Conservation (phyloP, 2,329 filamentous ascomycete species). For the Penicillium italicum region DNA sequence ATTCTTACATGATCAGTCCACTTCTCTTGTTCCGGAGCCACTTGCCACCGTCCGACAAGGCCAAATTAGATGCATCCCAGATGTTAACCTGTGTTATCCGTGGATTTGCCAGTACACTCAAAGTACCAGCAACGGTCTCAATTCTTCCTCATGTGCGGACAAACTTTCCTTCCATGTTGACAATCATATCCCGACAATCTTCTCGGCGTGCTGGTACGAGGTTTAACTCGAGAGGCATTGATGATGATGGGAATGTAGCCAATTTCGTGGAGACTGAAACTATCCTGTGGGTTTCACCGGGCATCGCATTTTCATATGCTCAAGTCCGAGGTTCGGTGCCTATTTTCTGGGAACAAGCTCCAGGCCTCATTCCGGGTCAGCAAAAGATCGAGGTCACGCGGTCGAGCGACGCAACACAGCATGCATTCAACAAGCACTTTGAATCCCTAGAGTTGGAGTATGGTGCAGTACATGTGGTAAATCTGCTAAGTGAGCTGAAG, state of each 20-base stretch:
- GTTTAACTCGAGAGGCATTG: conserved; percentile 95
- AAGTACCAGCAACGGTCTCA: conserved; percentile 71
- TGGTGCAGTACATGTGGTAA: conserved; percentile 86
- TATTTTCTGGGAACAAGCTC: conserved; percentile 93
- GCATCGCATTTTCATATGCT: conserved; percentile 83
- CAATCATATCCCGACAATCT: conserved; percentile 85
- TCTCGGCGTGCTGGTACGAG: conserved; percentile 87
- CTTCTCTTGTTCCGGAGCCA: conserved; percentile 84
- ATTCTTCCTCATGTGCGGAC: conserved; percentile 64
- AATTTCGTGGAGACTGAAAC: conserved; percentile 99
- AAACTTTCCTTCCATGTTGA: conserved; percentile 77
- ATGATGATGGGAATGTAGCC: conserved; percentile 94
- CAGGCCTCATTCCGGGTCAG: conserved; percentile 82
- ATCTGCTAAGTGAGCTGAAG: conserved; percentile 87
- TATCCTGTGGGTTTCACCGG: conserved; percentile 76
- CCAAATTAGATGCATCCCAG: conserved; percentile 76
- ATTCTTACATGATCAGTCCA: conserved; percentile 96
- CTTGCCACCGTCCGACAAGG: conserved; percentile 69
- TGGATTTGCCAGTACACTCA: conserved; percentile 84
- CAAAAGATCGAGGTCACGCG: conserved; percentile 92
- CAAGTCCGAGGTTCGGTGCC: conserved; percentile 92
- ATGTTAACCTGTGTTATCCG: conserved; percentile 92
- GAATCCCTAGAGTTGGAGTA: conserved; percentile 80
- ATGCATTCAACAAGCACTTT: conserved; percentile 94
- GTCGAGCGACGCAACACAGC: conserved; percentile 84